These are phyloP conservation scores for Aspergillus sp. DNA, from an alignment of 2,329 filamentous ascomycete genomes.

Conservation along the genomic window DNA sequence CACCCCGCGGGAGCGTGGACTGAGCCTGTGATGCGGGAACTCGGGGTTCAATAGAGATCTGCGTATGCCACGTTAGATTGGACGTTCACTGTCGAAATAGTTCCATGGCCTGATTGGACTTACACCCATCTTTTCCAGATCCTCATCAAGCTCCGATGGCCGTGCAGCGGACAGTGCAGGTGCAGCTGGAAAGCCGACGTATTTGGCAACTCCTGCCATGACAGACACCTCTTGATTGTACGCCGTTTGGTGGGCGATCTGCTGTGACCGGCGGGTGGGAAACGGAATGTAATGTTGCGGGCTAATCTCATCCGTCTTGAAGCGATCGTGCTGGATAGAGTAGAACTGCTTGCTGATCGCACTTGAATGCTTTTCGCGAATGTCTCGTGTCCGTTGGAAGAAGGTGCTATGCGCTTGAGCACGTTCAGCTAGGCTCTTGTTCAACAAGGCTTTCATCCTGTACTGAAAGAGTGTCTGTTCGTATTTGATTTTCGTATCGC, in stretches of 20 bases:
- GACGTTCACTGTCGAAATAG: neutral
- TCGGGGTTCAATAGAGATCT: constrained; percentile 36
- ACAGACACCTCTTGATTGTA: constrained; percentile 96
- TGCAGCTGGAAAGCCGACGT: constrained; percentile 94
- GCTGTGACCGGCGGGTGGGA: constrained; percentile 72
- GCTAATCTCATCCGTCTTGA: constrained; percentile 74
- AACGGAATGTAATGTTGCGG: constrained; percentile 82
- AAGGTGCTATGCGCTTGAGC: constrained; percentile 88
- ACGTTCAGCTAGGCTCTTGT: constrained; percentile 75
- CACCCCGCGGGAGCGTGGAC: constrained; percentile 30
- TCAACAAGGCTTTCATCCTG: constrained; percentile 71
- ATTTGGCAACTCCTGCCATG: constrained; percentile 86
- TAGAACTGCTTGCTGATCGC: constrained; percentile 87
- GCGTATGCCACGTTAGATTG: neutral
- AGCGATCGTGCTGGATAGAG: constrained; percentile 84
- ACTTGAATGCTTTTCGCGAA: constrained; percentile 77
- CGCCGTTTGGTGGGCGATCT: constrained; percentile 79
- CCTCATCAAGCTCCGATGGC: constrained; percentile 74
- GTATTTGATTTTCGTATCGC: constrained; percentile 75
- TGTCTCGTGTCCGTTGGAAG: constrained; percentile 80
- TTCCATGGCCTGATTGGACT: constrained; percentile 39
- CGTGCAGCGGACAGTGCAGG: constrained; percentile 76
- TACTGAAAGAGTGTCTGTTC: constrained; percentile 74
- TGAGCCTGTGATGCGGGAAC: constrained; percentile 28
- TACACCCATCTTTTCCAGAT: constrained; percentile 87